These are phyloP conservation scores for Pseudonitzschia delicatissima DNA, from an alignment of 108 stramenopile species.

Conservation along the genomic window DNA sequence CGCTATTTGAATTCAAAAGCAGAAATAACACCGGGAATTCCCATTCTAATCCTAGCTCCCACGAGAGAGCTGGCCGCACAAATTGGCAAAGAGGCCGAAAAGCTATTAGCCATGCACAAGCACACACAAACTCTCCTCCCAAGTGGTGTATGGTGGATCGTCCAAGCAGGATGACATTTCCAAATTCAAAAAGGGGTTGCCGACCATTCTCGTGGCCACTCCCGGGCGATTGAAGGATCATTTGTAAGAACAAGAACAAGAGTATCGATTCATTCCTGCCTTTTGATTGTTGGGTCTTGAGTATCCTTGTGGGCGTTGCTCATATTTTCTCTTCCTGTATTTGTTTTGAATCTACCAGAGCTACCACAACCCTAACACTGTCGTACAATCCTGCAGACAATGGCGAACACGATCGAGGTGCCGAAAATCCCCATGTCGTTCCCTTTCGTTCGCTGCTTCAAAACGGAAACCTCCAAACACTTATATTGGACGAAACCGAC, in stretches of 20 bases:
- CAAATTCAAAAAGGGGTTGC: slow-evolving; percentile 41
- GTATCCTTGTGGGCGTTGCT: too few species aligned
- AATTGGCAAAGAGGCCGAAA: slow-evolving; percentile 76
- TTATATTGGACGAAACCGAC: slow-evolving; percentile 95
- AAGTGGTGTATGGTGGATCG: slow-evolving; percentile 79
- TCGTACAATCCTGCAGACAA: not conserved
- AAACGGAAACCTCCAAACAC: slow-evolving; percentile 29
- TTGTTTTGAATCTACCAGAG: not conserved
- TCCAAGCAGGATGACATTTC: slow-evolving; percentile 66
- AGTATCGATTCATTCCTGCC: not conserved
- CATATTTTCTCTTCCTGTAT: not conserved
- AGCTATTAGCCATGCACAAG: slow-evolving; percentile 38
- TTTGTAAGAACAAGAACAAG: slow-evolving; percentile 22
- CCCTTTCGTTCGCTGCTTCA: slow-evolving; percentile 29
- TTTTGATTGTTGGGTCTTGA: not conserved
- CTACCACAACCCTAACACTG: slow-evolving; percentile 11
- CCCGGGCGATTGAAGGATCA: slow-evolving; percentile 92
- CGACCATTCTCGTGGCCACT: slow-evolving; percentile 87
- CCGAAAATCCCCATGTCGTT: not conserved
- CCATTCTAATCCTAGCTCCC: slow-evolving; percentile 85
- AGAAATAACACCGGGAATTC: slow-evolving; percentile 14
- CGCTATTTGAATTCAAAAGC: slow-evolving; percentile 22
- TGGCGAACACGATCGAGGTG: not conserved
- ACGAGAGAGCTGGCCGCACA: slow-evolving; percentile 94
- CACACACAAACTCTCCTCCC: slow-evolving; percentile 26